Base-by-base conservation (phyloP, 495 filamentous ascomycete species). In the Apodospora peruviana region DNA sequence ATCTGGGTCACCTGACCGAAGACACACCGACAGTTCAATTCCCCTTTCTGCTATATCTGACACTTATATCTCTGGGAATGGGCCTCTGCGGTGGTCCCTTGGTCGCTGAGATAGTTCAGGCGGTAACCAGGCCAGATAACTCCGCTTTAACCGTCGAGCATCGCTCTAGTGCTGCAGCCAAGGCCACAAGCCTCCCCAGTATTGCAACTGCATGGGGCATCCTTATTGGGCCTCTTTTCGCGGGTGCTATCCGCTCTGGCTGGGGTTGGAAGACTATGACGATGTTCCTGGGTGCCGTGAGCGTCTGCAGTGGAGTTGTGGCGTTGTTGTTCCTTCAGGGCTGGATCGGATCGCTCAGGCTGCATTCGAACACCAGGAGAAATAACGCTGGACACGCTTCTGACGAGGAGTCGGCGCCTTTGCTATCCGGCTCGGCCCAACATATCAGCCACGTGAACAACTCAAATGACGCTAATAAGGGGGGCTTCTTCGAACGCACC, bases 351-450 rank as follows among this genome's bases (percentile, higher is more conserved):
- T 52, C 37, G 21, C 8, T 11, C 8, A 2, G 17, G 21, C 8
- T 19, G n/a, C 2, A 18, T 10, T 27, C 47, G 0, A 24, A 27
- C 10, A n/a, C 40, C 1, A 35, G 48, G 0, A 9, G 19, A 24
- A 24, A 32, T n/a, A 17, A 24, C 32, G n/a, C 39, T 18, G 34
- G 27, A 4, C 3, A 36, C 2, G 18, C 22, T 21, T 36, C 20
- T 5, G 60, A 59, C 20, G 62, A 61, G 37, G 62, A 65, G 24
- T 51, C 62, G 5, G 59, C 54, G 5, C 57, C 59, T 22, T 45
- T 63, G 12, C 29, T 63, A 22, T 32, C 45, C 0, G 51, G 45
- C 22, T 47, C 23, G 11, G 29, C 17, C 37, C 36, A 43, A 2
- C 29, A 51, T 21, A 9, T 17, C 8, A 16, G 43, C 18, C 27